Evolutionary conservation across 2,329 filamentous ascomycete genomes (phyloP).

Genomic region (Penicillium olsonii): DNA sequence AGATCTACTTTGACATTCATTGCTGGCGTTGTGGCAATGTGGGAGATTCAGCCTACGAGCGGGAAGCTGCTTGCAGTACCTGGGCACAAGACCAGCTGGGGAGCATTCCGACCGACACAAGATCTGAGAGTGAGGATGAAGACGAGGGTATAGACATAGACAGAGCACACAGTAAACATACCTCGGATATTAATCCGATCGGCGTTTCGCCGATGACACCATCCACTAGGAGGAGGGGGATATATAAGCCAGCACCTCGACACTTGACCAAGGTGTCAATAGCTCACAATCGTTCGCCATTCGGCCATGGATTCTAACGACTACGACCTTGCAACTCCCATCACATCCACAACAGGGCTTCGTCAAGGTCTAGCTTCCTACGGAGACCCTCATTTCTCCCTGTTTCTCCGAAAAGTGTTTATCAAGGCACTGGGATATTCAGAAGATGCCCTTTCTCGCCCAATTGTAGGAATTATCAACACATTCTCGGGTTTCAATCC

Average conservation of each 20-base stretch:
- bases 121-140: constrained; percentile 59
- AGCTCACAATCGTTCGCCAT: no score
- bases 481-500: constrained; percentile 74
- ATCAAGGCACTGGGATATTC: constrained; percentile 75
- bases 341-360: constrained; percentile 56
- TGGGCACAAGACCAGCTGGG: constrained; percentile 48
- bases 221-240: constrained; percentile 20
- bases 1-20: constrained; percentile 53
- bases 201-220: constrained; percentile 26
- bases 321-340: constrained; percentile 61
- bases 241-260: constrained; percentile 15
- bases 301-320: constrained; percentile 37
- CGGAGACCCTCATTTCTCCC: constrained; percentile 72
- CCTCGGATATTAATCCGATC: constrained; percentile 26
- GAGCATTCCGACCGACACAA: constrained; percentile 52
- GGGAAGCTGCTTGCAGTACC: constrained; percentile 55
- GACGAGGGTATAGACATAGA: constrained; percentile 33
- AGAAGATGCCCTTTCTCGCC: constrained; percentile 68
- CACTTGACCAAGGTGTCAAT: no score
- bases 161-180: neutral
- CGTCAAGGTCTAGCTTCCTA: constrained; percentile 68
- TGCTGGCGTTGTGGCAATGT: constrained; percentile 56
- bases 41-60: constrained; percentile 55
- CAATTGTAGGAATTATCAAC: constrained; percentile 74
- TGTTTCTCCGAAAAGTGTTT: constrained; percentile 74